phyloP scores from a whole-genome alignment of 23 red algal genomes.

The Gracilaria gracilis region DNA sequence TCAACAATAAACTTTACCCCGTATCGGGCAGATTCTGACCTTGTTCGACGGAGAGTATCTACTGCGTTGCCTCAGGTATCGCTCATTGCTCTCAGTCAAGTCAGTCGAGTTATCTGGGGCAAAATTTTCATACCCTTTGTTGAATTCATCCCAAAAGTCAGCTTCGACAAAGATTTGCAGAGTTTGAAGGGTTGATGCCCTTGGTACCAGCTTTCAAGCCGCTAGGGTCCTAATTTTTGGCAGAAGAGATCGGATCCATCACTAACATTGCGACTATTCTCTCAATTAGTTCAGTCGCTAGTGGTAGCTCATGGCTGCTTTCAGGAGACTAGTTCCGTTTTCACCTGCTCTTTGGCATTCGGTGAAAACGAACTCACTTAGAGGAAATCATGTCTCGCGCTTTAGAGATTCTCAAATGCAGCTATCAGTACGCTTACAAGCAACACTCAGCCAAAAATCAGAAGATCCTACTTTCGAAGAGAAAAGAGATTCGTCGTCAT shows the following conservation, averaged over 20 bases:
- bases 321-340: not conserved
- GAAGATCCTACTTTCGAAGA: slow-evolving; percentile 14
- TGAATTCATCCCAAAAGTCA: not conserved
- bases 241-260: not conserved
- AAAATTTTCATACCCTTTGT: too few species aligned
- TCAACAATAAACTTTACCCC: too few species aligned
- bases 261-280: not conserved
- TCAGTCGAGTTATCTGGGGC: too few species aligned
- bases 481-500: not conserved
- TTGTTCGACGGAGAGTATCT: too few species aligned
- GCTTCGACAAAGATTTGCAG: not conserved
- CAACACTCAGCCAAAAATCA: slow-evolving; percentile 32
- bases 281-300: not conserved
- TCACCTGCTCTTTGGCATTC: not conserved
- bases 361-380: not conserved
- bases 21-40: too few species aligned
- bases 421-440: not conserved
- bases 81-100: too few species aligned
- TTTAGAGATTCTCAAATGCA: not conserved
- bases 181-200: too few species aligned
- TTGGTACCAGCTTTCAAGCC: too few species aligned
- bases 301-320: slow-evolving; percentile 12
- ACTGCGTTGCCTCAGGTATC: too few species aligned
- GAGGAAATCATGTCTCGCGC: not conserved
- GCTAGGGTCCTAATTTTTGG: not conserved